phyloP scores from a whole-genome alignment of 345 rosid genomes.

The Gossypium australe region DNA sequence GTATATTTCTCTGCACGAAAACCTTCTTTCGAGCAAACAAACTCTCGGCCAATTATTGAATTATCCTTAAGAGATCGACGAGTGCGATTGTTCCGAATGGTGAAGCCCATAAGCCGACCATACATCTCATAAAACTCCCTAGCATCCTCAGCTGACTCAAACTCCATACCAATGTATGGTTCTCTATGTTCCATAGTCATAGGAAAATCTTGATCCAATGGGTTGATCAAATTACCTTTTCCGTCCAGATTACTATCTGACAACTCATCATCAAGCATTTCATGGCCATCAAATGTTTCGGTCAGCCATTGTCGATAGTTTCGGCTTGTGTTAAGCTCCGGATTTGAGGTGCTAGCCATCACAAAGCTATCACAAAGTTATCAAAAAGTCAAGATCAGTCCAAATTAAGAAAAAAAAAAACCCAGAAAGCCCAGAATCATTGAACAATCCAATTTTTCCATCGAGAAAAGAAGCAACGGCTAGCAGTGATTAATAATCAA shows the following conservation, averaged over 20 bases:
- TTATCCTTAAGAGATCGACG: constrained; percentile 39
- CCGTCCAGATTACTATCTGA: constrained; percentile 30
- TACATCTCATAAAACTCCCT: constrained; percentile 41
- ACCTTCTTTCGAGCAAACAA: constrained; percentile 40
- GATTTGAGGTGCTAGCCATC: constrained; percentile 33
- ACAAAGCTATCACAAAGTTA: constrained; percentile 14
- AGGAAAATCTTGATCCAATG: constrained; percentile 17
- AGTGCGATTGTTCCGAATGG: constrained; percentile 37
- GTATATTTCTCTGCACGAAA: constrained; percentile 25
- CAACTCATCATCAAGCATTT: constrained; percentile 33
- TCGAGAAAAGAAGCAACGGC: background rate
- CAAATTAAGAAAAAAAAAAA: background rate
- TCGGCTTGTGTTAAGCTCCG: constrained; percentile 19
- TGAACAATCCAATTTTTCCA: background rate
- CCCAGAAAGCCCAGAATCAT: background rate
- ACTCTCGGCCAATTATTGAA: constrained; percentile 39
- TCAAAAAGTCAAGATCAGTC: background rate
- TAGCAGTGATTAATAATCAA: constrained; percentile 2
- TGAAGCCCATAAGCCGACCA: constrained; percentile 34
- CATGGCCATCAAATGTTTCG: constrained; percentile 35
- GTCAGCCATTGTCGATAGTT: constrained; percentile 31
- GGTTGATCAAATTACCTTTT: constrained; percentile 18
- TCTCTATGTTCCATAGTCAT: constrained; percentile 16
- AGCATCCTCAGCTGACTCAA: constrained; percentile 37
- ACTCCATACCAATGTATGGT: constrained; percentile 33